Evolutionary conservation across 257 asterid genomes (phyloP), one percentile per base, ranked within the genome.

Genomic region (Misopates orontium): DNA sequence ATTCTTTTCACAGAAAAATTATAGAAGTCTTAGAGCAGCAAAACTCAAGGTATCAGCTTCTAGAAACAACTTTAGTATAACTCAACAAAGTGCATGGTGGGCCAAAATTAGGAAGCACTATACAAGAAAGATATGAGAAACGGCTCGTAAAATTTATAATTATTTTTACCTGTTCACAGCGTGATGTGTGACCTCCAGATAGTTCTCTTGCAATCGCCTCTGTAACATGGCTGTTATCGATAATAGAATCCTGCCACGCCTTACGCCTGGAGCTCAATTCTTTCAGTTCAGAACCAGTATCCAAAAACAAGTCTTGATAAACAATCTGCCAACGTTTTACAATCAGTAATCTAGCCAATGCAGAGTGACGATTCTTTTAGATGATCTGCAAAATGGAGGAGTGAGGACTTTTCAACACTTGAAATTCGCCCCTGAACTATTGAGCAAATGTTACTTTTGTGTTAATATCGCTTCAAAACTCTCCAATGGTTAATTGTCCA

Each of bases 171-270:
- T 72, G 85, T 54, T 79, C 82, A 66, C 72, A 71, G 59, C 80
- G 87, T 36, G 87, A 85, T 20, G 94, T 84, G 32, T 84, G 79
- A 1, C 89, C 96, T 58, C 96, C 89, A 1, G 94, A 85, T 80
- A 88, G 84, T 82, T 85, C 94, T 72, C 91, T 80, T 2, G 94
- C 94, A 69, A 80, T 77, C 60, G 91, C 91, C 24, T 80, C 87
- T 1, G 96, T 75, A 44, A 80, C 31, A 60, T 52, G 71, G 75
- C 74, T 75, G 73, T 72, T 80, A 17, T 72, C 75, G 19, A 76
- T 83, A 23, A 82, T 79, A 41, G 79, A 72, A 70, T 78, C 82
- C 81, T 81, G 84, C 3, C 86, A 70, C 10, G 81, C 84, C 76
- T 83, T 84, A 51, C 91, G 87, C 56, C 75, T 86, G 68, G 82